Base-by-base conservation (phyloP, 495 filamentous ascomycete genomes). In the Cryomyces antarcticus region DNA sequence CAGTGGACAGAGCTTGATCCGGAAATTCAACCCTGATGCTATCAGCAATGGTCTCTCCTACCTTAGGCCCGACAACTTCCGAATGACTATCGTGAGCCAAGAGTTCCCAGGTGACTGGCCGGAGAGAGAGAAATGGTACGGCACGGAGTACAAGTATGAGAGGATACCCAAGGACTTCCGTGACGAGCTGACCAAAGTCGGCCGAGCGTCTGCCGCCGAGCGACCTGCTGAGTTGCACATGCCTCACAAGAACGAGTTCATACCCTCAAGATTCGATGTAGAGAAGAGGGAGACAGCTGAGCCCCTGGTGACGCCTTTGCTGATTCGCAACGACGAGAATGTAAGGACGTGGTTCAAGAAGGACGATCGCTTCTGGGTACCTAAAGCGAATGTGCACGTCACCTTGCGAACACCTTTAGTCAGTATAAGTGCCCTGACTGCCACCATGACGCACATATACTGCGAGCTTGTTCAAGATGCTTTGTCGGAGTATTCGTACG, bases 351-450 rank as follows among this genome's bases (percentile, higher is more conserved):
- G 89, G 89, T 95, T 73, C 62, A 99, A 99, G 70, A 96, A 96
- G 61, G 89, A 99, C 51, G 89, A 99, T 52, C 82, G 75, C 0
- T 99, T 95, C 63, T 99, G 89, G 89, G 89, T 99, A 4, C 89
- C 89, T 2, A 95, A 93, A 58, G 89, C 78, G 0, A 93, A 80
- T 49, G 57, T 95, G 11, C 70, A 83, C 50, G 70, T 93, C 35
- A 80, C 73, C 40, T 69, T 92, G 48, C 73, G 81, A 46, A 94
- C 80, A 44, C 80, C 85, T 5, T 55, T 93, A 31, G 72, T 77
- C 24, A 76, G 73, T 57, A 71, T 81, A 2, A 86, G 80, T 4
- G 82, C 89, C 4, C 73, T 76, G 37, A 85, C 77, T 41, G 61
- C 70, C 13, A 75, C 93, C 30, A 88, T 85, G 54, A 69, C 77